Percentiles rank a stretch among this genome's conserved stretches.
These are phyloP conservation scores for Penicillium bialowiezense DNA, from an alignment of 495 filamentous ascomycete species.

Conservation along the genomic window DNA sequence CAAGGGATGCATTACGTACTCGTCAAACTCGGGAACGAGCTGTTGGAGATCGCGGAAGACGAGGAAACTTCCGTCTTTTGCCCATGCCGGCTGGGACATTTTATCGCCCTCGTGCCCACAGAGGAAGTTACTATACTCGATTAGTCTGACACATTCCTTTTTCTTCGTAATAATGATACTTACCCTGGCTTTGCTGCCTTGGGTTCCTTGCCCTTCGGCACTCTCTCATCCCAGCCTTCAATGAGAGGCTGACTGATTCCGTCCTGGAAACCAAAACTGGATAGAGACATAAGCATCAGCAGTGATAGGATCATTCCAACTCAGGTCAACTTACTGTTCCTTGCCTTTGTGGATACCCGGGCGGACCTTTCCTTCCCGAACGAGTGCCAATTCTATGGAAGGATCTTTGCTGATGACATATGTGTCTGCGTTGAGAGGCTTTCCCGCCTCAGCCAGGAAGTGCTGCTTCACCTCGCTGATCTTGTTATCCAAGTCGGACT, in stretches of 20 bases:
- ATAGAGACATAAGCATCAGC: no score
- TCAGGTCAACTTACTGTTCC: conserved; percentile 15
- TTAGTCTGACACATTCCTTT: neutral
- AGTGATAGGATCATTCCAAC: no score
- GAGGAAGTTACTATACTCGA: conserved; percentile 11
- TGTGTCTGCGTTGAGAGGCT: conserved; percentile 4
- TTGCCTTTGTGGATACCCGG: conserved; percentile 2
- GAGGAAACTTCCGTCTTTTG: conserved; percentile 35
- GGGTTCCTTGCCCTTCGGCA: conserved; percentile 12
- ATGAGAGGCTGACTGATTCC: conserved; percentile 29
- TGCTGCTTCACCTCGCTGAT: conserved; percentile 8
- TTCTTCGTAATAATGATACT: neutral
- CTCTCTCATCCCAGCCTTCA: conserved; percentile 20
- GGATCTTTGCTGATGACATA: neutral
- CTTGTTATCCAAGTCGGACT: neutral
- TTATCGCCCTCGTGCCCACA: conserved; percentile 11
- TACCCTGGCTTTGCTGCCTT: conserved; percentile 21
- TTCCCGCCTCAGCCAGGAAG: conserved; percentile 13
- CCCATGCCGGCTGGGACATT: conserved; percentile 24
- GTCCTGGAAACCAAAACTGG: conserved; percentile 33
- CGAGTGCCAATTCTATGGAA: neutral
- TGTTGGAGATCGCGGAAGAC: conserved; percentile 36
- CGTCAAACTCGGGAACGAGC: conserved; percentile 29
- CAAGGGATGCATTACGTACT: conserved; percentile 5
- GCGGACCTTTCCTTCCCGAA: neutral